Evolutionary conservation across 1,284 basidiomycete species (phyloP), one percentile per base, ranked within the genome.

Genomic region (Agaricales sp.): DNA sequence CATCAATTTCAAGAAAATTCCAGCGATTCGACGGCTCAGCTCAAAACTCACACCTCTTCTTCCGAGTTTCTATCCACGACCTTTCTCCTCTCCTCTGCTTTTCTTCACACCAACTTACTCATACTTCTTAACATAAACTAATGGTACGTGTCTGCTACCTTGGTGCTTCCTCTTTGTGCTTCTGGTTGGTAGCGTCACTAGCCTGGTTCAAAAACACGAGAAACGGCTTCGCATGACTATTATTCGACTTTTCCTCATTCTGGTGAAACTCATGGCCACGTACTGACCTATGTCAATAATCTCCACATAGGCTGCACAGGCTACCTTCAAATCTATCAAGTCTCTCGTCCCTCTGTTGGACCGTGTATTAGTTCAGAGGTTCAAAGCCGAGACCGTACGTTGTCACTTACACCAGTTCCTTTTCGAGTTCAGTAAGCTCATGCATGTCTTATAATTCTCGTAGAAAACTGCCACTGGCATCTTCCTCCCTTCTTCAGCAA

Each of bases 351-450:
- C 95, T 54, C 82, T 98, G 49, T 75, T 98, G 53, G 95, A 98
- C 82, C 90, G 95, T 58, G 90, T 99, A 55, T 78, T 99, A 54
- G 93, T 99, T 53, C 94, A 98, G 73, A 81, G 94, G 55, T 95
- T 95, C 82, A 97, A 97, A 75, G 75, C 92, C 39, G 91, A 92
- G 58, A 86, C 87, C 2, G 90, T 92, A 59, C 55, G 81, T 72
- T 18, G 26, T 50, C 23, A 14, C 16, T 48, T n/a, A 4, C 25
- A n/a, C n/a, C n/a, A n/a, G n/a, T n/a, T n/a, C n/a, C n/a, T n/a
- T 46, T 41, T 23, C 48, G 39, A 37, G 30, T 16, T 16, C 16
- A 37, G 30, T n/a, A n/a, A n/a, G n/a, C n/a, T n/a, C n/a, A n/a
- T n/a, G n/a, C n/a, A n/a, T n/a, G n/a, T n/a, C n/a, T n/a, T n/a